Conservation (phyloP, 2,329 filamentous ascomycete species). For the Uncinocarpus reesii region DNA sequence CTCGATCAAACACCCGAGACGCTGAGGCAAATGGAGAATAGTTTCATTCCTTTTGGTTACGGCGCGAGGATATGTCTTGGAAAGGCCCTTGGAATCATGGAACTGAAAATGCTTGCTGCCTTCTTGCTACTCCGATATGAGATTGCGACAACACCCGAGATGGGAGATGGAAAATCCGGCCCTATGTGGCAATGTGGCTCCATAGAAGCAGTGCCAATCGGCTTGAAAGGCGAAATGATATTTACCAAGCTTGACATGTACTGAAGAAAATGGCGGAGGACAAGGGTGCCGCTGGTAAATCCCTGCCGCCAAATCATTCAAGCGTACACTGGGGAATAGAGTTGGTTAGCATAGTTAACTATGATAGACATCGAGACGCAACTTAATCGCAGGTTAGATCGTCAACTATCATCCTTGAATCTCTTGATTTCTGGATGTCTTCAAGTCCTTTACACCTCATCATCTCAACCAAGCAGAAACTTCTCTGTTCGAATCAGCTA, state of each 20-base stretch:
- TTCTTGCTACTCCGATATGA: slow-evolving; percentile 1
- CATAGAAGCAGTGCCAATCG: slow-evolving; percentile 4
- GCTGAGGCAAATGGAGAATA: slow-evolving; percentile 24
- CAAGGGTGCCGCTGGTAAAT: too few relatives aligned
- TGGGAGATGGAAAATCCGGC: slow-evolving; percentile 3
- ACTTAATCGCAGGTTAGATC: too few relatives aligned
- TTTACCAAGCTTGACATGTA: neutral
- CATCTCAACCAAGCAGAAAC: too few relatives aligned
- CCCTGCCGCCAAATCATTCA: too few relatives aligned
- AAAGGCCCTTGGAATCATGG: slow-evolving; percentile 9
- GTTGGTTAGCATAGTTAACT: too few relatives aligned
- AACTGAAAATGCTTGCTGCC: slow-evolving; percentile 5
- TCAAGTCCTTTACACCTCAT: too few relatives aligned
- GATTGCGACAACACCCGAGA: neutral
- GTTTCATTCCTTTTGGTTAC: slow-evolving; percentile 37
- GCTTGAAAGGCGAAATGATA: slow-evolving; percentile 5
- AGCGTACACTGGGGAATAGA: too few relatives aligned
- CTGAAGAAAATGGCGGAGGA: too few relatives aligned
- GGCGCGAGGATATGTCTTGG: slow-evolving; percentile 36
- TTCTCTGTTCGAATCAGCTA: too few relatives aligned
- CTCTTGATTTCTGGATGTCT: too few relatives aligned
- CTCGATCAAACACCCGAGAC: slow-evolving; percentile 19
- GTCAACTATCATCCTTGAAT: too few relatives aligned
- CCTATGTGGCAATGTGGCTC: slow-evolving; percentile 10
- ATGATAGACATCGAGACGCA: too few relatives aligned